Evolutionary conservation across 108 stramenopile species (phyloP).

Genomic region (Nitzschia sp.): DNA sequence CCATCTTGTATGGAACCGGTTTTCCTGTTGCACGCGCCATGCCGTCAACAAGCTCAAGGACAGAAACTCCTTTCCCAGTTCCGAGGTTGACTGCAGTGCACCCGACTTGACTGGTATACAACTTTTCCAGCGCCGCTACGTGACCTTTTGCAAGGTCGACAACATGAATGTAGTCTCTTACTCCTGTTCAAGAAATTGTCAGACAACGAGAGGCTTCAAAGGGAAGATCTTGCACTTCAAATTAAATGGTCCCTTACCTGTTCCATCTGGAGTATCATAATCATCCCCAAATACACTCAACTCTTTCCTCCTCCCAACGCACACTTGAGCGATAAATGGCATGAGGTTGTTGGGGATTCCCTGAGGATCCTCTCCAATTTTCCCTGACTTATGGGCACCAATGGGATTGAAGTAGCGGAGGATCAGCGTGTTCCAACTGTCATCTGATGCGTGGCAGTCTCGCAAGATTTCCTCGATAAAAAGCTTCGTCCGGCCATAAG

Average conservation of each 20-base stretch:
- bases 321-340: constrained; percentile 94
- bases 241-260: constrained; percentile 50
- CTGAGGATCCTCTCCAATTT: constrained; percentile 98
- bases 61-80: constrained; percentile 92
- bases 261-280: constrained; percentile 98
- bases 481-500: constrained; percentile 97
- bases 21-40: constrained; percentile 91
- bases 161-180: constrained; percentile 99
- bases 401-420: constrained; percentile 99
- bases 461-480: constrained; percentile 98
- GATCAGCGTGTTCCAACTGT: constrained; percentile 77
- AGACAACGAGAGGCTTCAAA: background rate
- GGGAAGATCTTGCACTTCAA: background rate
- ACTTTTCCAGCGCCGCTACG: constrained; percentile 88
- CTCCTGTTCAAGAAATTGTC: constrained; percentile 27
- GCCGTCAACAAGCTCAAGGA: constrained; percentile 93
- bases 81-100: constrained; percentile 96
- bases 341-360: constrained; percentile 98
- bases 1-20: constrained; percentile 87
- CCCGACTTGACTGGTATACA: constrained; percentile 66
- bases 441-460: constrained; percentile 76
- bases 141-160: constrained; percentile 98
- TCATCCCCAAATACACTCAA: constrained; percentile 96
- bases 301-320: constrained; percentile 91
- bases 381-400: constrained; percentile 95